These are phyloP conservation scores for Ceratocystis variospora DNA, from an alignment of 2,329 filamentous ascomycete species.

Conservation along the genomic window DNA sequence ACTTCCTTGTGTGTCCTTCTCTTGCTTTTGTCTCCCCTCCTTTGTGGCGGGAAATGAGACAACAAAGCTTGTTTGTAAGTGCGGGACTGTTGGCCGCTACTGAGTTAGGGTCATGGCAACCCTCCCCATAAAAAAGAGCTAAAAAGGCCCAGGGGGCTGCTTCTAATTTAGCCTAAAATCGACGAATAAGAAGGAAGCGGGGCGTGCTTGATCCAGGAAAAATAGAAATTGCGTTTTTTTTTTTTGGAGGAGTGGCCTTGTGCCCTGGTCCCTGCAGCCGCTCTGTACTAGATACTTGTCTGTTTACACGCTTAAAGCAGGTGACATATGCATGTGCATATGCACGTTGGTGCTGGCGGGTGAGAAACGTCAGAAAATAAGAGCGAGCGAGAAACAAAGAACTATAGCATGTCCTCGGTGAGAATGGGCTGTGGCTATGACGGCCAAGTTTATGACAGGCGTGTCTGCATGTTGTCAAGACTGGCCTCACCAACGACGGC, in stretches of 20 bases:
- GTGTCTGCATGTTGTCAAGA: background rate
- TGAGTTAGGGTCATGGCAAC: background rate
- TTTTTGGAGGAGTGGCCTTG: background rate
- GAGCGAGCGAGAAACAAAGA: background rate
- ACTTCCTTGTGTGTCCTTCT: too few relatives aligned
- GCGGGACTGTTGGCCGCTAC: background rate
- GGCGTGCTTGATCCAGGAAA: background rate
- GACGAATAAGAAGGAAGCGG: background rate
- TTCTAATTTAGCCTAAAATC: constrained; percentile 1
- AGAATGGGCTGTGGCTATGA: background rate
- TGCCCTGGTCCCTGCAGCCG: background rate
- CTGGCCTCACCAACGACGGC: background rate
- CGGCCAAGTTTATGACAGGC: background rate
- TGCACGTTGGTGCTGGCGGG: background rate
- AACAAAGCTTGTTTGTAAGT: background rate
- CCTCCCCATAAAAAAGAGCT: background rate
- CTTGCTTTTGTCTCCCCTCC: too few relatives aligned
- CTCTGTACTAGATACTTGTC: background rate
- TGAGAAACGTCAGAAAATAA: background rate
- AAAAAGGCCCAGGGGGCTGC: background rate
- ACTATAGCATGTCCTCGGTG: too few relatives aligned
- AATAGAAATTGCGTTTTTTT: background rate
- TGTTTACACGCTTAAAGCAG: background rate
- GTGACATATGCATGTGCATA: constrained; percentile 4
- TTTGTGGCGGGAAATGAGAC: background rate